Base-by-base conservation (phyloP, 202 grass and related monocot genomes). In the Zizania palustris region DNA sequence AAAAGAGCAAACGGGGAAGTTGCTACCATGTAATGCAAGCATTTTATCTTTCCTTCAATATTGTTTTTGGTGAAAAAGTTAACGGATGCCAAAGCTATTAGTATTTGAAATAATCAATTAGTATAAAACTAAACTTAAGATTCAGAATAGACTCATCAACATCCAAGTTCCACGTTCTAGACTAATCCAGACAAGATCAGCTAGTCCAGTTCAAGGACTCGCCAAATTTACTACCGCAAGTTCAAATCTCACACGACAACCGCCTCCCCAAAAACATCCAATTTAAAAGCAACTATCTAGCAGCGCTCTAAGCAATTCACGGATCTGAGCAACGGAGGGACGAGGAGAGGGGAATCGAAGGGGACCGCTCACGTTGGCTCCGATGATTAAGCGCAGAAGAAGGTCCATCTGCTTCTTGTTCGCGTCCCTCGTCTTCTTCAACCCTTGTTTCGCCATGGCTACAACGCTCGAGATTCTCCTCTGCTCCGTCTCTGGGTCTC, bases 361-460 rank as follows among this genome's bases (percentile, higher is more conserved):
- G 63, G 37, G 59, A 5, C 1, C 64, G 43, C 82, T 70, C 71
- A 95, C 96, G 73, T 95, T 98, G 79, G 87, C 92, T 54, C 65
- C 68, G 39, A 95, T 67, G 78, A 98, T 98, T 77, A 95, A 42
- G 71, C 85, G 89, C 66, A 86, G 79, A 75, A 95, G 87, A 28
- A 88, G 85, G 5, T 85, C 71, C 85, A 98, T 84, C 59, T 84
- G 96, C 87, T 87, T 92, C 89, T 69, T 98, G 80, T 95, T 98
- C 89, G 87, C 90, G 67, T 95, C 96, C 87, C 83, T 92, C n/a
- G 88, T 73, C 89, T 94, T 95, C 87, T 98, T 95, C 19, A 89
- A 87, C 60, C 89, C 92, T 77, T 99, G 96, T 61, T 99, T 98
- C 83, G 87, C 96, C 96, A 95, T 98, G 63, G 69, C 80, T 39